Base-by-base conservation (phyloP, 192 early-diverging fungal genomes). In the Gaertneriomyces sp. region DNA sequence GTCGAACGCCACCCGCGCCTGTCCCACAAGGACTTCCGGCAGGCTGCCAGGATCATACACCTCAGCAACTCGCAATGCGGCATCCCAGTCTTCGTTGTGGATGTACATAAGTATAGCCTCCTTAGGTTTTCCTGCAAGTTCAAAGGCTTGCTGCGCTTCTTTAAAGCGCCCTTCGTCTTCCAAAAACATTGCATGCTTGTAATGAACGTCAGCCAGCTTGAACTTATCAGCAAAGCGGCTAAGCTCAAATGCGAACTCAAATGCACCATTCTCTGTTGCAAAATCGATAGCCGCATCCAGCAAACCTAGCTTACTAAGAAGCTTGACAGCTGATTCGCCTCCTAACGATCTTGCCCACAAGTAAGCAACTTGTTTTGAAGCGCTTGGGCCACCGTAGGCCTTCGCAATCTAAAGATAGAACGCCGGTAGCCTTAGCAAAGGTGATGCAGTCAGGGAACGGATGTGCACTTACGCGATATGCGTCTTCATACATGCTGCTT, bases 21-120 rank as follows among this genome's bases (percentile, higher is more conserved):
- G 83, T 12, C 85, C 82, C 47, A 87, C 73, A 43, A 86, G 70
- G 12, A 87, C 83, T 42, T 87, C 85, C 2, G 71, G 60, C 10
- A 82, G 78, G 47, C 74, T 78, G 38, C 45, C 61, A 0, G 83
- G 78, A 51, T 87, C 85, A 53, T 86, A 74, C 9, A 76, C 71
- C 61, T 87, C 85, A 3, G 85, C 85, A 9, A 87, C 84, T 7
- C 66, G 16, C n/a, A 85, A 57, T 46, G 85, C 83, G 42, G 75
- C 76, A 10, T 82, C 78, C 85, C 85, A 87, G 64, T 86, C 75
- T 69, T 87, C 85, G 52, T 86, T 84, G 74, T 87, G 85, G 62
- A 87, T 84, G 61, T 86, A 91, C 61, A 88, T 86, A 7, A 80
- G 53, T 25, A 92, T 81, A 2, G 89, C 89, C 49, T 92, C 89